Percentiles rank a stretch among this genome's conserved stretches.
phyloP scores from a whole-genome alignment of 176 grass and related monocot species.

The Microstegium vimineum region DNA sequence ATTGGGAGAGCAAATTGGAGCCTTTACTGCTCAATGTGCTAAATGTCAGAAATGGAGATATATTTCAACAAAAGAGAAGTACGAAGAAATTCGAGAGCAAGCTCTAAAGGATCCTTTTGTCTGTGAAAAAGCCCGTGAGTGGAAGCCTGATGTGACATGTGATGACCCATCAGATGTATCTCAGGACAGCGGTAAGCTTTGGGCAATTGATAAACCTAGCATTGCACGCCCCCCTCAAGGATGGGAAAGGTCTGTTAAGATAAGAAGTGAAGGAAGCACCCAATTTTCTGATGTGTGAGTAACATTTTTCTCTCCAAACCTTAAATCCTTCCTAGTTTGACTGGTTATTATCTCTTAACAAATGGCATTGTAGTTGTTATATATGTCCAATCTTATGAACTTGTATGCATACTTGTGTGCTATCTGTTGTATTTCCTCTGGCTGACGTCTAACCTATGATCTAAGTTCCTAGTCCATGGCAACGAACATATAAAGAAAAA shows the following conservation, averaged over 20 bases:
- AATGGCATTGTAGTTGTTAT: not conserved
- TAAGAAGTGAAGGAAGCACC: conserved; percentile 57
- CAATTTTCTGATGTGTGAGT: conserved; percentile 78
- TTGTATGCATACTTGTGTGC: not conserved
- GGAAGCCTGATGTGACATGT: conserved; percentile 60
- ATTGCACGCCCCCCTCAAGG: conserved; percentile 57
- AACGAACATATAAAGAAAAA: not conserved
- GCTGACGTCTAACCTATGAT: not conserved
- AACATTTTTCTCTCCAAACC: not conserved
- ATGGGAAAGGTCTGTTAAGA: conserved; percentile 61
- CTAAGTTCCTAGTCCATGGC: not conserved
- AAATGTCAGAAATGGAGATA: conserved; percentile 73
- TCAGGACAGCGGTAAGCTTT: conserved; percentile 43
- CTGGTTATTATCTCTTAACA: not conserved
- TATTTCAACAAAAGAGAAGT: conserved; percentile 64
- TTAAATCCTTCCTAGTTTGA: conserved; percentile 3
- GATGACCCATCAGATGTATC: conserved; percentile 57
- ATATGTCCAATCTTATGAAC: not conserved
- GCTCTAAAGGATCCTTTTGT: conserved; percentile 44
- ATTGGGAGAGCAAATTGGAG: conserved; percentile 14
- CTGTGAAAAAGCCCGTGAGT: conserved; percentile 49
- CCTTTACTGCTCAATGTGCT: conserved; percentile 61
- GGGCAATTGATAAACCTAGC: conserved; percentile 66
- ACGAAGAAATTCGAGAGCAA: conserved; percentile 64
- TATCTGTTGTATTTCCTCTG: not conserved